These are phyloP conservation scores for Pseudocercospora crystallina DNA, from an alignment of 2,329 filamentous ascomycete genomes.

Conservation along the genomic window DNA sequence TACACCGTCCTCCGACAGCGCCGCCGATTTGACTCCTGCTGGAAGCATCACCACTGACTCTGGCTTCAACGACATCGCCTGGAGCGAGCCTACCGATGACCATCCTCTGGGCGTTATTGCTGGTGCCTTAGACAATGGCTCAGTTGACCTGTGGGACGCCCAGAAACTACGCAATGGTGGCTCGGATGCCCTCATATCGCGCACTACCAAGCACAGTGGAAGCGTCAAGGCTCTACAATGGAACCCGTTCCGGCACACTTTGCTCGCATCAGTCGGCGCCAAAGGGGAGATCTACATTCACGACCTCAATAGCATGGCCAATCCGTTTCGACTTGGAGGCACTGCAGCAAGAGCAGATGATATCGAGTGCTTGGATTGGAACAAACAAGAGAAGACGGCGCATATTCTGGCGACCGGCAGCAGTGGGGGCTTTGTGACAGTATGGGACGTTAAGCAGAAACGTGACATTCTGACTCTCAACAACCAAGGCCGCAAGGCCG, in stretches of 20 bases:
- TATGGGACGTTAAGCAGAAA: slow-evolving; percentile 98
- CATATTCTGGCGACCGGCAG: slow-evolving; percentile 96
- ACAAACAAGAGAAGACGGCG: slow-evolving; percentile 77
- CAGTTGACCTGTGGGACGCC: slow-evolving; percentile 91
- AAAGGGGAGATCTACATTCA: slow-evolving; percentile 97
- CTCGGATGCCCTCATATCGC: slow-evolving; percentile 77
- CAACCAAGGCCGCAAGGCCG: slow-evolving; percentile 81
- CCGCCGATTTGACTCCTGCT: slow-evolving; percentile 82
- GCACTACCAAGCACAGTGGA: slow-evolving; percentile 85
- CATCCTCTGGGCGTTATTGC: slow-evolving; percentile 87
- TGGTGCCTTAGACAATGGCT: slow-evolving; percentile 90
- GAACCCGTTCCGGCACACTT: slow-evolving; percentile 87
- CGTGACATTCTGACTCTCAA: slow-evolving; percentile 95
- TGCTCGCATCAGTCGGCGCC: slow-evolving; percentile 86
- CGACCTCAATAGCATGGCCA: slow-evolving; percentile 85
- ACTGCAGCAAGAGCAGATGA: slow-evolving; percentile 87
- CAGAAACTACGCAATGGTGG: slow-evolving; percentile 57
- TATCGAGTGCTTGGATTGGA: slow-evolving; percentile 96
- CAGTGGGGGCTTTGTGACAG: slow-evolving; percentile 89
- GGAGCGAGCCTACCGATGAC: slow-evolving; percentile 78
- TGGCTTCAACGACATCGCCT: slow-evolving; percentile 96
- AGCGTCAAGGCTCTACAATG: slow-evolving; percentile 94
- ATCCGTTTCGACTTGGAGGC: slow-evolving; percentile 85
- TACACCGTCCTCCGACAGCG: slow-evolving; percentile 69
- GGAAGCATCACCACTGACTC: slow-evolving; percentile 84